Evolutionary conservation across 2,329 filamentous ascomycete genomes (phyloP), one percentile per base, ranked within the genome.

Genomic region (Sporothrix pallida): DNA sequence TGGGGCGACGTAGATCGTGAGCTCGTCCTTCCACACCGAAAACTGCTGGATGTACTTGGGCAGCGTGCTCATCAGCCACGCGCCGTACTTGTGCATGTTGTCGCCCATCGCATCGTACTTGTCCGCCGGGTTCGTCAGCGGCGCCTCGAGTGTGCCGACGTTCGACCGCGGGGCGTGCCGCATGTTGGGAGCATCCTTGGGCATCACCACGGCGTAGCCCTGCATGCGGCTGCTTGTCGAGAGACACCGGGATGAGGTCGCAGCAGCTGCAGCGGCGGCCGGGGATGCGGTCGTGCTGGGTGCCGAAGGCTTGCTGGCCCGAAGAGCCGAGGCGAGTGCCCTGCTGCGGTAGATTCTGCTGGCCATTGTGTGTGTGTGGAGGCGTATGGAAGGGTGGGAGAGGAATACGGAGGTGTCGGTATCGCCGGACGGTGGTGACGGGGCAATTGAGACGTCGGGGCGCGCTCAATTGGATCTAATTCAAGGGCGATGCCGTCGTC

Each of bases 11-110:
- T 97, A 95, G 82, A 98, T 93, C 79, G 92, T 94, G 81, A 99
- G 90, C 84, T 99, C 96, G 82, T 99, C 96, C 86, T 99, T 99
- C 96, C 96, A 99, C 73, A 99, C 95, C 13, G 95, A 97, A 86
- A 98, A 98, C 85, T 99, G 96, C 86, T 99, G 97, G 79, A 99
- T 90, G 84, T 97, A 98, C 87, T 98, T 98, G 79, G 96, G 97
- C 80, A 99, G 85, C 83, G 93, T 97, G 78, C 94, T 95, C 90
- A 99, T 95, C 80, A 99, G 86, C 89, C 97, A 99, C 81, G 97
- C 91, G 80, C 96, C 96, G 81, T 99, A 99, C 80, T 91, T 92
- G 87, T 99, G 96, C 81, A 98, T 87, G 81, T 91, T 89, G 77
- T 97, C 93, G 78, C 93, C 90, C 86, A 95, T 96, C 81, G 93